phyloP scores from a whole-genome alignment of 2,329 filamentous ascomycete species.

The Fusarium dlaminii region DNA sequence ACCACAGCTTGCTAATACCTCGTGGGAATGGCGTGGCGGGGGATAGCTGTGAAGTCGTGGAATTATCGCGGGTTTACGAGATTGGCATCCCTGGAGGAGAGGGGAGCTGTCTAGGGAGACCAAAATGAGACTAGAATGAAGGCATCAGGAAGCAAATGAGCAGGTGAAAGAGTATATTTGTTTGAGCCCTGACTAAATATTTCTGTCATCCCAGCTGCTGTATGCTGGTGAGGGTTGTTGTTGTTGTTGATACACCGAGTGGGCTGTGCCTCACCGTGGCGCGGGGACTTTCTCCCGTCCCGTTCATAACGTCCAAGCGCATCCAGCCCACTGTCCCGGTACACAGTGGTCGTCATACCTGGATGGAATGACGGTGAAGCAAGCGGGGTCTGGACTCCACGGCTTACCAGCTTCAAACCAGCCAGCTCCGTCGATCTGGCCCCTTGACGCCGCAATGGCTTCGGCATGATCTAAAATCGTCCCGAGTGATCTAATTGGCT shows the following conservation, averaged over 20 bases:
- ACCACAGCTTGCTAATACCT: background rate
- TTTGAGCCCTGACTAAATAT: fast-evolving
- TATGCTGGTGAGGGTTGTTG: fast-evolving
- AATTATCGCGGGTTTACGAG: background rate
- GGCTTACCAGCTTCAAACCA: background rate
- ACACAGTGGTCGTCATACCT: background rate
- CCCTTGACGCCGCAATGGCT: background rate
- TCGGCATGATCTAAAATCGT: background rate
- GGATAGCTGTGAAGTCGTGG: background rate
- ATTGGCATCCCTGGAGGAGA: background rate
- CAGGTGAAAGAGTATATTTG: background rate
- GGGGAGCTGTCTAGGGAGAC: background rate
- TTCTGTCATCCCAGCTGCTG: background rate
- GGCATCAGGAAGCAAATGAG: fast-evolving
- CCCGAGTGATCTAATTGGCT: background rate
- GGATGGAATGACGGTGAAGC: background rate
- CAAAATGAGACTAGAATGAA: background rate
- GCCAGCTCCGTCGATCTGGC: background rate
- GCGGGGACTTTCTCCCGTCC: background rate
- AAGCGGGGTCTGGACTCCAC: background rate
- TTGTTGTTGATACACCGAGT: background rate
- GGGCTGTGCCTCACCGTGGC: background rate
- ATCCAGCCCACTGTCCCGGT: background rate
- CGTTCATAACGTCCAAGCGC: background rate
- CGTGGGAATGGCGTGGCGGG: background rate